Percentiles rank a stretch among this genome's conserved stretches.
Conservation (phyloP, 2,329 filamentous ascomycete species). For the Verticillium dahliae region DNA sequence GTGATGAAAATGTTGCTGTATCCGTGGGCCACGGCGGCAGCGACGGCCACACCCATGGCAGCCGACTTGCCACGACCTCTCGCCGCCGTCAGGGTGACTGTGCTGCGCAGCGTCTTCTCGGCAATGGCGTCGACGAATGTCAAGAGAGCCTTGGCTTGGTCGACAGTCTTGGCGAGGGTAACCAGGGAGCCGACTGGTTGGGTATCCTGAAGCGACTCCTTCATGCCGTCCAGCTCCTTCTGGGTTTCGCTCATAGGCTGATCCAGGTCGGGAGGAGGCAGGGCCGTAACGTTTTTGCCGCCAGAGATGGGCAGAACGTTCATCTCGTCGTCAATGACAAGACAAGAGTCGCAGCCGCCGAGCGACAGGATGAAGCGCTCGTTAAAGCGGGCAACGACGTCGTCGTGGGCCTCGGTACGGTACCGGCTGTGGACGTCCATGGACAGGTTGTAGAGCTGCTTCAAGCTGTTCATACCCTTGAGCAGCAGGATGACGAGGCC, state of each 20-base stretch:
- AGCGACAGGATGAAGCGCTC: conserved; percentile 94
- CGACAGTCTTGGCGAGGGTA: conserved; percentile 79
- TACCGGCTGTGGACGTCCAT: conserved; percentile 99
- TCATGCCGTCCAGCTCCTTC: conserved; percentile 76
- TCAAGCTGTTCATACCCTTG: conserved; percentile 95
- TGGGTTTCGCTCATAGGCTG: conserved; percentile 65
- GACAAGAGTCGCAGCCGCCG: conserved; percentile 87
- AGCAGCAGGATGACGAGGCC: conserved; percentile 84
- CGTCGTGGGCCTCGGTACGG: conserved; percentile 89
- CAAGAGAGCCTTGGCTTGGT: conserved; percentile 93
- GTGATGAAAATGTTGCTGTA: conserved; percentile 99
- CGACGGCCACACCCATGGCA: conserved; percentile 87
- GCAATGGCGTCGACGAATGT: conserved; percentile 95
- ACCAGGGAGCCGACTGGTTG: conserved; percentile 82
- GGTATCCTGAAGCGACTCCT: conserved; percentile 78
- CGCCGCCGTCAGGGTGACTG: conserved; percentile 86
- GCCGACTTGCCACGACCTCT: conserved; percentile 96
- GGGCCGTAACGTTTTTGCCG: conserved; percentile 77
- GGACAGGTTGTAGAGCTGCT: conserved; percentile 91
- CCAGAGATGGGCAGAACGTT: conserved; percentile 97
- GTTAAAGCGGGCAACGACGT: conserved; percentile 94
- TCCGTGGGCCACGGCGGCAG: conserved; percentile 87
- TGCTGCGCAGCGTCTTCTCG: conserved; percentile 91
- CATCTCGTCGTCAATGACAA: conserved; percentile 95
- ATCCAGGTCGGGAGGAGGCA: conserved; percentile 71